These are phyloP conservation scores for Suillus luteus DNA, from an alignment of 768 basidiomycete species.

Conservation along the genomic window DNA sequence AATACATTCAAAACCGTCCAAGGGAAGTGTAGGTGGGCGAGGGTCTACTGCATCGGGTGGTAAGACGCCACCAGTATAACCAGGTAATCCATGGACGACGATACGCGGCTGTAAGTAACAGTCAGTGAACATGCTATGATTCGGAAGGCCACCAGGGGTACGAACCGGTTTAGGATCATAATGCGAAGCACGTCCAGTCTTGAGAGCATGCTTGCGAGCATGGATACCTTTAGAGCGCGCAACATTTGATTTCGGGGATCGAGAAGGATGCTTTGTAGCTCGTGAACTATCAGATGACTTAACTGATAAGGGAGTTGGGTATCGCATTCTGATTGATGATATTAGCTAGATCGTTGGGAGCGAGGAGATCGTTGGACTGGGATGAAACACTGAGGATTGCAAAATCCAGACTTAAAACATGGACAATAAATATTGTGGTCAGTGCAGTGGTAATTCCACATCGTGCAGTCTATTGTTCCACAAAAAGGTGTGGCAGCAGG, in stretches of 20 bases:
- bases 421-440: background rate
- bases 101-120: conserved; percentile 21
- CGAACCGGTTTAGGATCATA: background rate
- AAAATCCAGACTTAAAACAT: background rate
- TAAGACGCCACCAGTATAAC: conserved; percentile 15
- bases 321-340: conserved; percentile 4
- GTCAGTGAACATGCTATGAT: background rate
- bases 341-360: background rate
- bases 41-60: conserved; percentile 32
- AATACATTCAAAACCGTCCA: conserved; percentile 45
- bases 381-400: background rate
- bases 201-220: conserved; percentile 15
- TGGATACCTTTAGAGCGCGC: conserved; percentile 13
- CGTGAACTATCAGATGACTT: conserved; percentile 14
- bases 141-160: background rate
- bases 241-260: conserved; percentile 8
- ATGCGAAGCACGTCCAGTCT: background rate
- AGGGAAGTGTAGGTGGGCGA: conserved; percentile 38
- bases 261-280: conserved; percentile 19
- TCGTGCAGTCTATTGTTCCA: background rate
- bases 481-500: background rate
- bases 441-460: background rate
- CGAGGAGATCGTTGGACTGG: background rate
- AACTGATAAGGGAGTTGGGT: conserved; percentile 13
- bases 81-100: conserved; percentile 15